Evolutionary conservation across 2,329 filamentous ascomycete genomes (phyloP).

Genomic region (Beauveria brongniartii): DNA sequence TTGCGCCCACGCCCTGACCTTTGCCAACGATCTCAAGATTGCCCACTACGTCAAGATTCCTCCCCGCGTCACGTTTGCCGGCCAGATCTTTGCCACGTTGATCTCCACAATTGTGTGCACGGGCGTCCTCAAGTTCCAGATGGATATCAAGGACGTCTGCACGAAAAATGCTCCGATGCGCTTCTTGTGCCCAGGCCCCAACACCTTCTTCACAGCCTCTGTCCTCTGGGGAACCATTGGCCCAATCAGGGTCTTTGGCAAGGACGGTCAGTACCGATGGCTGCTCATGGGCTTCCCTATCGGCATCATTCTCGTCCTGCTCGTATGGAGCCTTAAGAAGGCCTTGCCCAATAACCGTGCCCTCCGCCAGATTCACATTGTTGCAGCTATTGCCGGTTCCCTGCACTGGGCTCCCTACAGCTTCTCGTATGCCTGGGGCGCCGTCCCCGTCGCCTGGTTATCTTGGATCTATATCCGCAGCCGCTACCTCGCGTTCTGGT

Average conservation of each 20-base stretch:
- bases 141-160: constrained; percentile 29
- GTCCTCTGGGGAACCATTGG: constrained; percentile 39
- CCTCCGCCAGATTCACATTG: constrained; percentile 33
- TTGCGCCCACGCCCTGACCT: constrained; percentile 17
- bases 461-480: constrained; percentile 40
- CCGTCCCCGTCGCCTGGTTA: constrained; percentile 38
- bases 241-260: constrained; percentile 33
- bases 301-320: constrained; percentile 27
- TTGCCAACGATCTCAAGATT: constrained; percentile 39
- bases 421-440: constrained; percentile 36
- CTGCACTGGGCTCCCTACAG: constrained; percentile 38
- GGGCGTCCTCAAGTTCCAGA: constrained; percentile 32
- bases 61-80: constrained; percentile 37
- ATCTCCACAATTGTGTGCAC: constrained; percentile 38
- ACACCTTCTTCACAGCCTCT: constrained; percentile 35
- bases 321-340: constrained; percentile 29
- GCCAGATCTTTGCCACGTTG: constrained; percentile 37
- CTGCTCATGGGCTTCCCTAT: constrained; percentile 33
- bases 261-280: constrained; percentile 29
- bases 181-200: constrained; percentile 30
- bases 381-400: constrained; percentile 32
- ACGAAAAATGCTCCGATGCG: constrained; percentile 26
- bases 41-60: constrained; percentile 44
- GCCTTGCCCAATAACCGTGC: constrained; percentile 23
- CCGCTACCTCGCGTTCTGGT: constrained; percentile 40